Conservation (phyloP, 192 early-diverging fungal species). For the Podila horticola region DNA sequence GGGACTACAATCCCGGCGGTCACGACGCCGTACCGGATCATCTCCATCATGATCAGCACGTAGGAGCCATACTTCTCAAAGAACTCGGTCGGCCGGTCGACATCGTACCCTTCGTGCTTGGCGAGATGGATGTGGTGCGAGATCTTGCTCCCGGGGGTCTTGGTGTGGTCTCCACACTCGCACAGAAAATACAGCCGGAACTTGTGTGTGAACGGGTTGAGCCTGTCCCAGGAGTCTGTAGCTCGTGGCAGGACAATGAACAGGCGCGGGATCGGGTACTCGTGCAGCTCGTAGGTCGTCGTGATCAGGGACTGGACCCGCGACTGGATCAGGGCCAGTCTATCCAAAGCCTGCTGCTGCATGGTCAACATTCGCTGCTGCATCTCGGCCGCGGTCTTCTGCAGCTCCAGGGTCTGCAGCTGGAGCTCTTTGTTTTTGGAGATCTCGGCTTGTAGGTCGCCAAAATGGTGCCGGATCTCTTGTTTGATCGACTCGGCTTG, state of each 20-base stretch:
- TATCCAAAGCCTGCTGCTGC: background rate
- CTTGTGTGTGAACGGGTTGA: constrained; percentile 4
- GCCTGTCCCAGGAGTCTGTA: background rate
- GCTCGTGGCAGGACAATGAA: background rate
- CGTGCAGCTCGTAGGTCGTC: background rate
- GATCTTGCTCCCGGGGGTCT: background rate
- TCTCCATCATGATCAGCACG: constrained; percentile 20
- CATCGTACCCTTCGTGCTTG: constrained; percentile 33
- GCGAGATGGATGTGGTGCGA: constrained; percentile 36
- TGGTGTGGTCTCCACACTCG: constrained; percentile 8
- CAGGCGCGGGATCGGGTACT: constrained; percentile 5
- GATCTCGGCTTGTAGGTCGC: constrained; percentile 11
- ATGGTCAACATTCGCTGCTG: constrained; percentile 12
- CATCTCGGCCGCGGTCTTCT: constrained; percentile 21
- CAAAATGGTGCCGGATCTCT: constrained; percentile 17
- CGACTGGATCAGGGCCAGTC: constrained; percentile 3
- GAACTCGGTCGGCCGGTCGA: constrained; percentile 27
- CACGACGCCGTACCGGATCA: constrained; percentile 30
- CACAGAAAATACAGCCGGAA: constrained; percentile 4
- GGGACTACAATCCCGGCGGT: constrained; percentile 18
- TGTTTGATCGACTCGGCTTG: constrained; percentile 31
- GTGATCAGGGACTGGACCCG: background rate
- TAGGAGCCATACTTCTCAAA: constrained; percentile 20
- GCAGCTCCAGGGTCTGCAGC: constrained; percentile 18
- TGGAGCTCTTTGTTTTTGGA: constrained; percentile 20